Evolutionary conservation across 148 eudicot genomes (phyloP), one percentile per base, ranked within the genome.

Genomic region (Spergularia bocconei): DNA sequence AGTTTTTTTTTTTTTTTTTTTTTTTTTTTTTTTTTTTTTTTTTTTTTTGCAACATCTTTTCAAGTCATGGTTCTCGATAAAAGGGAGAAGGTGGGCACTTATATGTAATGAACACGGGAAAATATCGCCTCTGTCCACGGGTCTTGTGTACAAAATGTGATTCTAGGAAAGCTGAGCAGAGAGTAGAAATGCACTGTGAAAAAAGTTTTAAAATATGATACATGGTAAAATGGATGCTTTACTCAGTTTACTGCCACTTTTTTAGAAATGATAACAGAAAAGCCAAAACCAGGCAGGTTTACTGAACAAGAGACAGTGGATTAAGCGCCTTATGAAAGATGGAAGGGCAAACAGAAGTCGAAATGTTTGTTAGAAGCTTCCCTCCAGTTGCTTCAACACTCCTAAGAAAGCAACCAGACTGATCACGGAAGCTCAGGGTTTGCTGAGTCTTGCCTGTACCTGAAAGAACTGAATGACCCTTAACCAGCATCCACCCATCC

Each of bases 401-500:
- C 71, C 96, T 79, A 3, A 84, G 63, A 75, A 76, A 94, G 85
- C 90, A 85, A 58, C 84, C 87, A 17, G 71, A 70, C 41, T 55
- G 79, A 82, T 83, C 90, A 51, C 13, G 39, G 33, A 75, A 84
- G 11, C 47, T 74, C 38, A 85, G 79, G 33, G 53, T 79, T 23
- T 94, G 98, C 25, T 67, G 70, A 13, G 93, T 90, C 20, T 21
- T 55, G 19, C 90, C 91, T 15, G 75, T 68, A 70, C 98, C 98
- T 17, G 89, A 82, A 14, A 91, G 79, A 69, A 94, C 93, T 39
- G 80, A 73, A 66, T 87, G 84, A 73, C 84, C 91, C 78, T 81
- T 81, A 53, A 91, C 89, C 70, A 74, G 51, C 91, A 91, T 87
- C 91, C 87, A 88, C 57, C 98, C 97, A 11, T 51, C 64, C 0